Evolutionary conservation across 2,329 filamentous ascomycete genomes (phyloP), one percentile per base, ranked within the genome.

Genomic region (Massarina eburnea): DNA sequence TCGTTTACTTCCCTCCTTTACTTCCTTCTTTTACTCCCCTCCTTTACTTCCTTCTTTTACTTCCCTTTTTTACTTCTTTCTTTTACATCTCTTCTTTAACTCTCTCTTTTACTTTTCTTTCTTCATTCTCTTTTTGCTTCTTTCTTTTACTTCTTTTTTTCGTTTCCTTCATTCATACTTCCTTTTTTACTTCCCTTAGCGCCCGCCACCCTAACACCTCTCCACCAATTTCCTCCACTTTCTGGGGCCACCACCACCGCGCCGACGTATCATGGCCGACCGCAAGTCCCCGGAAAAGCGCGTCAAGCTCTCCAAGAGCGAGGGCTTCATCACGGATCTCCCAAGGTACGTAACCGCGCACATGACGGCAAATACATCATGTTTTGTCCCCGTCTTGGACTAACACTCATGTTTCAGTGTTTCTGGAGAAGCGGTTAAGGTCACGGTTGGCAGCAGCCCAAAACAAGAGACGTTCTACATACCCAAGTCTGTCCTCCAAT

Each of bases 401-500:
- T 15, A 12, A 9, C 4, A 8, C 12, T 38, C 12, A 24, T 26
- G 8, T 10, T 22, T 3, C 21, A 38, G 35, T 21, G 14, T 38
- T 14, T 22, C 35, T 14, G 35, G 35, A 7, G 35, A 38, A 8
- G 20, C 19, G 6, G n/a, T 38, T 19, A 24, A 7, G 3, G 19
- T 38, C 19, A 21, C 3, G 3, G 35, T 38, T 22, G 35, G 19
- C 14, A 5, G 3, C 8, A 12, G 18, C 10, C 8, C 10, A 18
- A 10, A 10, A 5, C 15, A 18, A 4, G 22, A 43, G 29, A 30
- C 20, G 15, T 49, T 41, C 35, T 12, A 43, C 21, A 22, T 48
- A 10, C 43, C 49, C 20, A 21, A 48, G 26, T 18, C 33, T 2
- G 21, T 52, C 26, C n/a, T 52, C 19, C 36, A 21, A 24, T 15